phyloP scores from a whole-genome alignment of 2,329 filamentous ascomycete genomes.

The Botrytis cinerea region DNA sequence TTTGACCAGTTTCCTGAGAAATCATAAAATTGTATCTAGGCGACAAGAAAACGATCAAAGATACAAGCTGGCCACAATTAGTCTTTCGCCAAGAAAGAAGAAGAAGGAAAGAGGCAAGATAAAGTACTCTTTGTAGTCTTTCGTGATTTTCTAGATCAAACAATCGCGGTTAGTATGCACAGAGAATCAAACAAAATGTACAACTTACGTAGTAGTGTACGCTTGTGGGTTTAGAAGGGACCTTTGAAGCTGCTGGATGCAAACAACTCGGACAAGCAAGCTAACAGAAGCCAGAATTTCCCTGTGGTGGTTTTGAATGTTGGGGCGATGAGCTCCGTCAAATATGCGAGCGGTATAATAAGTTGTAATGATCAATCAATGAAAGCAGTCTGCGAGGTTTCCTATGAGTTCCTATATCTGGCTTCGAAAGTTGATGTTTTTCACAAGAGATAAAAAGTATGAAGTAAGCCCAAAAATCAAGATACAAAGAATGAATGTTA shows the following conservation, averaged over 20 bases:
- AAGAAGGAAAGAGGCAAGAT: background rate
- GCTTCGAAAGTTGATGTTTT: background rate
- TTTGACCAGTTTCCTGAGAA: too few species aligned
- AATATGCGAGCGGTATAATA: fast-evolving
- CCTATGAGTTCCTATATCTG: background rate
- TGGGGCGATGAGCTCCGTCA: background rate
- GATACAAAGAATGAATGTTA: background rate
- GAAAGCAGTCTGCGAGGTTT: background rate
- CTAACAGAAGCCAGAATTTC: background rate
- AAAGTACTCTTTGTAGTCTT: background rate
- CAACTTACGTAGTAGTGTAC: background rate
- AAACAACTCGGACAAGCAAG: background rate
- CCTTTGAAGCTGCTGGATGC: background rate
- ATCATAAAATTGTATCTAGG: background rate
- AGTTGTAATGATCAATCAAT: background rate
- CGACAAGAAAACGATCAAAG: background rate
- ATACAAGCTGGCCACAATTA: background rate
- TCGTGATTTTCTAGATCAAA: background rate
- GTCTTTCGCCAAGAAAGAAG: background rate
- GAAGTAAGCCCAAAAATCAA: background rate
- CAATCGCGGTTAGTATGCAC: background rate
- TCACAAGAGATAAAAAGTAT: background rate
- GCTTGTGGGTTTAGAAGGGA: too few species aligned
- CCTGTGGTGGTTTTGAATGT: background rate
- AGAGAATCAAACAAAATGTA: background rate